Evolutionary conservation across 148 eudicot genomes (phyloP), one percentile per base, ranked within the genome.

Genomic region (Beta vulgaris): DNA sequence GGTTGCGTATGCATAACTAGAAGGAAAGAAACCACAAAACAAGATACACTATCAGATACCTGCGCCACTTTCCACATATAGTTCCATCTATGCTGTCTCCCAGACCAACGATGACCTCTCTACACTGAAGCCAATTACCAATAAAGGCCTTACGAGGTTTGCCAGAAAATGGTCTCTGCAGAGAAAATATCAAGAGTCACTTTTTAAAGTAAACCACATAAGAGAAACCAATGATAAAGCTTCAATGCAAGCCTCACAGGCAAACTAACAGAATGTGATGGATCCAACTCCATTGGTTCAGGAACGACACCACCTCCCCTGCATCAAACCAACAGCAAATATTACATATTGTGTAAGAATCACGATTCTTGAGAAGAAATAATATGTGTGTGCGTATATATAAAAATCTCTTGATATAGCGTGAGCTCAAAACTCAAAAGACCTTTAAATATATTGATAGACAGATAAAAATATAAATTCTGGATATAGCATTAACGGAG

Each of bases 21-120:
- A 48, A 18, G 19, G 43, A 16, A 65, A 53, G 39, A 61, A 25
- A 57, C 4, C 36, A 54, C 39, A 32, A 54, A 44, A 40, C 13
- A 58, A 59, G 34, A 25, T 10, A 3, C 18, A 68, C 3, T 68
- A 71, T 35, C 19, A 28, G 37, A 49, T 85, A 95, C 98, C 98
- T 92, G 83, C 98, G 96, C 98, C 98, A 95, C 79, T 95, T 95
- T 70, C 91, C 97, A 73, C 98, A 95, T 28, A 92, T 73, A 73
- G 76, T 79, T 83, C 91, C 98, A 74, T 92, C 96, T 51, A 74
- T 75, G 74, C 68, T 81, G 70, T 84, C 88, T 70, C 91, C 91
- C 58, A 82, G 40, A 57, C 89, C 92, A 58, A 73, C 78, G 26
- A 90, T 71, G 54, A 90, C 84, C 44, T 84, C 86, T 80, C 86